phyloP scores from a whole-genome alignment of 2,329 filamentous ascomycete species.

The Talaromyces sp. region DNA sequence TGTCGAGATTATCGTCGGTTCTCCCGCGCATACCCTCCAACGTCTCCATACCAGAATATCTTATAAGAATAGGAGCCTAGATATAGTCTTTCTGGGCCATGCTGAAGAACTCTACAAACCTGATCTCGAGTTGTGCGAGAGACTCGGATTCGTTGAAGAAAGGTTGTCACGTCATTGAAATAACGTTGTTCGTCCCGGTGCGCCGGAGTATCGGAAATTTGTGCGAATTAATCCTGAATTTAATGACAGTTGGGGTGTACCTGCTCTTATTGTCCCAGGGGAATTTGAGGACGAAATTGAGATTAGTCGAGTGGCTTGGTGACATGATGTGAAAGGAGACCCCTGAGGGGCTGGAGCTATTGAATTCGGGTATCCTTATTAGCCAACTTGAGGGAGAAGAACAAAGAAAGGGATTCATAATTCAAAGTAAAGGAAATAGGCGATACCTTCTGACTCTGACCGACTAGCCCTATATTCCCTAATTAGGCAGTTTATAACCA shows the following conservation, averaged over 20 bases:
- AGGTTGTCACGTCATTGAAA: background rate
- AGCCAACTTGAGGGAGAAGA: too few relatives aligned
- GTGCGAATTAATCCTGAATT: background rate
- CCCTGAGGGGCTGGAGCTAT: background rate
- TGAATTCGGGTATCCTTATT: too few relatives aligned
- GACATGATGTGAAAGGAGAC: background rate
- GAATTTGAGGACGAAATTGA: background rate
- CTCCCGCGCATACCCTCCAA: background rate
- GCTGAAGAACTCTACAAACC: background rate
- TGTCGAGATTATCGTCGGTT: background rate
- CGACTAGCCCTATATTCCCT: background rate
- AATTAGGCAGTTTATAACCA: background rate
- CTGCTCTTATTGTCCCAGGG: background rate
- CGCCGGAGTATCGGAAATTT: background rate
- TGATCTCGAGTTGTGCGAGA: background rate
- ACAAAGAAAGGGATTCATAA: background rate
- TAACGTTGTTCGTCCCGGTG: background rate
- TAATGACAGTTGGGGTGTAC: background rate
- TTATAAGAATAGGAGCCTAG: background rate
- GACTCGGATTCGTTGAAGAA: background rate
- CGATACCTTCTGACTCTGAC: background rate
- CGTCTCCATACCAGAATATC: background rate
- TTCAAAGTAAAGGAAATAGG: background rate
- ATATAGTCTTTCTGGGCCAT: background rate
- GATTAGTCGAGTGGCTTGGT: background rate